These are phyloP conservation scores for Chlamydomonas sphaeroides DNA, from an alignment of 139 green algal genomes.

Conservation along the genomic window DNA sequence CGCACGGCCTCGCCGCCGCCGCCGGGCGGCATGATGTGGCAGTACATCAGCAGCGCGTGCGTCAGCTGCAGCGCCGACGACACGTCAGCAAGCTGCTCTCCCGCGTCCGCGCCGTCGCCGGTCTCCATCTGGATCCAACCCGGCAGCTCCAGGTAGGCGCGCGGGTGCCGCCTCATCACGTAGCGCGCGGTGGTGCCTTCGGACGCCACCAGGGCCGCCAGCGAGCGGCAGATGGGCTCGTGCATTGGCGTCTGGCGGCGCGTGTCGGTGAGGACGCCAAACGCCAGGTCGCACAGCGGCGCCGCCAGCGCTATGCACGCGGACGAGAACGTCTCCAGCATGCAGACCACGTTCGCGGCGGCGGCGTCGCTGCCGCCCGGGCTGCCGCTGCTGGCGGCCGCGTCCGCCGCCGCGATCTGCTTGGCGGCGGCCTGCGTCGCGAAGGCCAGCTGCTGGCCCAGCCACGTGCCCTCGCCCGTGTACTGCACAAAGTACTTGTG, in stretches of 20 bases:
- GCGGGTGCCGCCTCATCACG: not conserved
- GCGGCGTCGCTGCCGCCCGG: not conserved
- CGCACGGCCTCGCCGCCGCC: no score
- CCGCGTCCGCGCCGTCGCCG: not conserved
- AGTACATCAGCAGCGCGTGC: conserved; percentile 6
- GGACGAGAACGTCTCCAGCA: no score
- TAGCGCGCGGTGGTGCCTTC: not conserved
- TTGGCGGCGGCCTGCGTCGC: not conserved
- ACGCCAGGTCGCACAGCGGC: not conserved
- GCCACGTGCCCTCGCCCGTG: not conserved
- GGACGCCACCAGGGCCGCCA: not conserved
- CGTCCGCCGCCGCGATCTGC: not conserved
- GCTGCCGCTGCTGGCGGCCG: not conserved
- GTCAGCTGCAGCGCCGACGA: not conserved
- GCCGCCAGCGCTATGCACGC: no score
- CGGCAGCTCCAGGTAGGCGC: not conserved
- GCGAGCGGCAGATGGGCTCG: not conserved
- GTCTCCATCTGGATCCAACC: not conserved
- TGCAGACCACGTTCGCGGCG: not conserved
- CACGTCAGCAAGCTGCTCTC: not conserved
- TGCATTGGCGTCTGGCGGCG: not conserved
- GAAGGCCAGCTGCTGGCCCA: not conserved
- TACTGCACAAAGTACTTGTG: conserved; percentile 6
- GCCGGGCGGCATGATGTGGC: no score
- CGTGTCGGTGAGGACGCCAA: not conserved